Base-by-base conservation (phyloP, 2,329 filamentous ascomycete species). In the Ramularia endophylla region DNA sequence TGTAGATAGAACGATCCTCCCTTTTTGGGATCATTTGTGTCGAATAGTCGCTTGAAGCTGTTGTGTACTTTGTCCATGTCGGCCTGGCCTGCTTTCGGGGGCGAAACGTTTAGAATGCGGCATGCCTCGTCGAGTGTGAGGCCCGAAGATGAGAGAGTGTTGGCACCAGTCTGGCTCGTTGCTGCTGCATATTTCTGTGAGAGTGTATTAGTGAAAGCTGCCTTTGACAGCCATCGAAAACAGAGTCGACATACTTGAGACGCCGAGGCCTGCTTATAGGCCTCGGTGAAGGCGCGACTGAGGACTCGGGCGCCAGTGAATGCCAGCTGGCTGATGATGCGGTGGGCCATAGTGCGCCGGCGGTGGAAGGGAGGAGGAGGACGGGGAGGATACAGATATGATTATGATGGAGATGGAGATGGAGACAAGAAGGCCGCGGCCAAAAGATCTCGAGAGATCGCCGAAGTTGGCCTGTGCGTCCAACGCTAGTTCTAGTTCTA, bases 1-100 rank as follows among this genome's bases (percentile, higher is more conserved):
- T 98, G 92, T 36, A 98, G 74, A 67, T 98, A 98, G 68, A 98
- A 98, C 59, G 88, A 95, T 39, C 92, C 92, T 27, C 92, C 92
- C 61, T 95, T 95, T 66, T 94, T 76, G 8, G 92, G 90, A 52
- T 98, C 86, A 69, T 98, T 98, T 55, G 79, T 72, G 66, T 98
- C 92, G 63, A 95, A 98, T 35, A 98, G 71, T 51, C 83, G 81
- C 78, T 97, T 97, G 75, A 97, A 98, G 40, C 88, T 77, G 55
- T 84, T 80, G 67, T 85, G 82, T 41, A 95, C 81, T 52, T 83
- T 75, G 56, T 89, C 85, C 63, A 89, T 71, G 62, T 89, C 85
- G 45, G 83, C 75, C 62, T 87, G 75, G 33, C 86, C 87, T 47
- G 75, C 78, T 63, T 84, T 78, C 1, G 90, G 89, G 27, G 89